Percentiles rank a stretch among this genome's conserved stretches.
These are phyloP conservation scores for Jaltomata sinuosa DNA, from an alignment of 257 asterid genomes.

Conservation along the genomic window DNA sequence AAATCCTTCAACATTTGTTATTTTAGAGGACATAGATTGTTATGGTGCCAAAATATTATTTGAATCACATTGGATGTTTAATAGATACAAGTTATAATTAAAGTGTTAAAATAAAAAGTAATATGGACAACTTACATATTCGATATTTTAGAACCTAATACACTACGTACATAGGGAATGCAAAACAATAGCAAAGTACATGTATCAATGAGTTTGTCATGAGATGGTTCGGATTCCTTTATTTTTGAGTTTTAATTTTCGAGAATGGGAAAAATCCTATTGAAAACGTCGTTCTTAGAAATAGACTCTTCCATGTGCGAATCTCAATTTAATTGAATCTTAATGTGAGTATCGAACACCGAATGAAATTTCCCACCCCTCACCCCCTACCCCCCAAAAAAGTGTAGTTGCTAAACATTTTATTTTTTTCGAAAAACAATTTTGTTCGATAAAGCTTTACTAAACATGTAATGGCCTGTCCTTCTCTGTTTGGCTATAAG, in stretches of 20 bases:
- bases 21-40: background rate
- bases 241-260: accelerated
- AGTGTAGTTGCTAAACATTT: too few relatives aligned
- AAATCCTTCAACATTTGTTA: background rate
- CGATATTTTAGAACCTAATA: too few relatives aligned
- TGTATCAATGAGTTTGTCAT: background rate
- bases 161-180: background rate
- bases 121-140: too few relatives aligned
- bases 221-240: accelerated
- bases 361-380: accelerated
- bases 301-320: background rate
- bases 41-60: background rate
- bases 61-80: too few relatives aligned
- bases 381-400: too few relatives aligned
- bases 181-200: background rate
- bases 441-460: background rate
- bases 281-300: accelerated
- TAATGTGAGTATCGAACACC: accelerated
- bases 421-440: background rate
- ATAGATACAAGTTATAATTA: background rate
- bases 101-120: background rate
- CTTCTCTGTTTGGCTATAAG: background rate
- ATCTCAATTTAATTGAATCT: background rate
- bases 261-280: too few relatives aligned
- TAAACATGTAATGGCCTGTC: background rate